These are phyloP conservation scores for Lophiostoma macrostomum DNA, from an alignment of 495 filamentous ascomycete genomes.

Conservation along the genomic window DNA sequence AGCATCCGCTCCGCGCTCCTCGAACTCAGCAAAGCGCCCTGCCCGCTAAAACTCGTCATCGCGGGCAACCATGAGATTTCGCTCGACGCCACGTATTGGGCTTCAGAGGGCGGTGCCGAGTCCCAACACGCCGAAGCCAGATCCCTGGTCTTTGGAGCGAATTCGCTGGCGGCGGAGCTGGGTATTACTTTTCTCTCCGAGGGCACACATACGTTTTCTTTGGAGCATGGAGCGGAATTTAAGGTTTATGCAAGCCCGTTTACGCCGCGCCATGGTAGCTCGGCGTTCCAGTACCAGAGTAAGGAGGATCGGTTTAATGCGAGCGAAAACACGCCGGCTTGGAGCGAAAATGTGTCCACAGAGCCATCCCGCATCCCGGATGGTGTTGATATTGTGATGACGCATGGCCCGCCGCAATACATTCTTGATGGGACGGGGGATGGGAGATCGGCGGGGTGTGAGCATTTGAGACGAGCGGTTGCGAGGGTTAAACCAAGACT, in stretches of 20 bases:
- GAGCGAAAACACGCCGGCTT: neutral
- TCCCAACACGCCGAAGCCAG: neutral
- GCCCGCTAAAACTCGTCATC: conserved; percentile 27
- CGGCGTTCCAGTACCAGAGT: conserved; percentile 21
- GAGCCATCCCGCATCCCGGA: conserved; percentile 8
- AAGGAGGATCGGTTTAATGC: conserved; percentile 26
- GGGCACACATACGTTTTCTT: conserved; percentile 24
- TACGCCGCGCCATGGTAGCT: conserved; percentile 16
- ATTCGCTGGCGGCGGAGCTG: conserved; percentile 3
- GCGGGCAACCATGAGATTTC: conserved; percentile 32
- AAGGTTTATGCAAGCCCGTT: conserved; percentile 19
- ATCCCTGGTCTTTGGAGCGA: conserved; percentile 7
- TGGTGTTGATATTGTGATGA: conserved; percentile 31
- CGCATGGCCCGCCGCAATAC: conserved; percentile 30
- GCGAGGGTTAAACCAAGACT: conserved; percentile 47
- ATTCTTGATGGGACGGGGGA: conserved; percentile 13
- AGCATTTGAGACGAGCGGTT: conserved; percentile 39
- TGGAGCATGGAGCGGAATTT: conserved; percentile 24
- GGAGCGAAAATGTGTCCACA: conserved; percentile 31
- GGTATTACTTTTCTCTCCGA: conserved; percentile 23
- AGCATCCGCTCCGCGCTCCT: conserved; percentile 4
- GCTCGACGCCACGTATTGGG: conserved; percentile 20
- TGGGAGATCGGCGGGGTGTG: conserved; percentile 15
- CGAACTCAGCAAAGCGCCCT: conserved; percentile 1
- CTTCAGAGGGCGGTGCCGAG: conserved; percentile 12